Conservation (phyloP, 768 basidiomycete genomes). For the Phylloporus sp. region DNA sequence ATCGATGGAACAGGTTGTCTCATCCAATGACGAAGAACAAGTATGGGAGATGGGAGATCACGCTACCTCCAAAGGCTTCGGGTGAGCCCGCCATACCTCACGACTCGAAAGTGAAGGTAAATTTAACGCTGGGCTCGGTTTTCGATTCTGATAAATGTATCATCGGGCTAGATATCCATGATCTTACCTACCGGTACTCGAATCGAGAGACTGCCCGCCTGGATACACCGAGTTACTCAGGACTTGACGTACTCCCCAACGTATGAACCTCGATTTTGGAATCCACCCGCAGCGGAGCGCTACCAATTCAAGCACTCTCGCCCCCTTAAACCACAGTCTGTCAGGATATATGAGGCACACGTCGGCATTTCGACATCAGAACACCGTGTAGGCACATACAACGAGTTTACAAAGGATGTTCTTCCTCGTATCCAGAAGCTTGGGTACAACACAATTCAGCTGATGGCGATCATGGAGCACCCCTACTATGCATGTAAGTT, state of each 20-base stretch:
- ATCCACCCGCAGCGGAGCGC: slow-evolving; percentile 65
- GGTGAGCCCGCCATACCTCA: slow-evolving; percentile 86
- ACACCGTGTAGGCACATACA: slow-evolving; percentile 86
- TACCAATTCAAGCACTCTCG: slow-evolving; percentile 81
- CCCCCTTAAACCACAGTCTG: slow-evolving; percentile 58
- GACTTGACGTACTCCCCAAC: slow-evolving; percentile 83
- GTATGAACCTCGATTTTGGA: slow-evolving; percentile 99
- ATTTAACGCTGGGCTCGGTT: slow-evolving; percentile 10
- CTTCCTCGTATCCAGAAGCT: slow-evolving; percentile 85
- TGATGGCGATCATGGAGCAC: slow-evolving; percentile 99
- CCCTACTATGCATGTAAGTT: slow-evolving; percentile 92
- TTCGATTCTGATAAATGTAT: neutral
- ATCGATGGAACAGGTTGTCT: slow-evolving; percentile 79
- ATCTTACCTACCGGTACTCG: slow-evolving; percentile 69
- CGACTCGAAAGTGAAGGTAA: slow-evolving; percentile 90
- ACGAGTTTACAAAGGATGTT: slow-evolving; percentile 83
- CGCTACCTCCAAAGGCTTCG: slow-evolving; percentile 56
- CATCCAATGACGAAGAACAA: slow-evolving; percentile 82
- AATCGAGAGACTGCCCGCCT: slow-evolving; percentile 89
- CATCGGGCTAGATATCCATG: slow-evolving; percentile 77
- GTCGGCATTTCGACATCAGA: slow-evolving; percentile 95
- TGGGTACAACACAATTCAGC: slow-evolving; percentile 95
- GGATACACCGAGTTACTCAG: slow-evolving; percentile 95
- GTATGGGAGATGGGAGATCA: slow-evolving; percentile 89
- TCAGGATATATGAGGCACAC: slow-evolving; percentile 95